Evolutionary conservation across 768 basidiomycete species (phyloP).

Genomic region (Erythrobasidium yunnanense): DNA sequence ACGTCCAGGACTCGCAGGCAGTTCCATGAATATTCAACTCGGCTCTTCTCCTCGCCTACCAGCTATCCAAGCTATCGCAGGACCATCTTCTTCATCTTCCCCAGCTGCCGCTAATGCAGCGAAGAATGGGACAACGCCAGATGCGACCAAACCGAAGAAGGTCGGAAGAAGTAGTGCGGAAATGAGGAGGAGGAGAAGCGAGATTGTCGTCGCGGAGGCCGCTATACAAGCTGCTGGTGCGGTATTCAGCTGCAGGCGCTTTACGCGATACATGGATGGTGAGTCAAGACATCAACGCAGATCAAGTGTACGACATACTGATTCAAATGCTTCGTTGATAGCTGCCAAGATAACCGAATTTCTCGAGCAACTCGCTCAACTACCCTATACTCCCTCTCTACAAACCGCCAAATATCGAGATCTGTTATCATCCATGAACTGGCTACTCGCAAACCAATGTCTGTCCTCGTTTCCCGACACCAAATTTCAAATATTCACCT

Average conservation of each 20-base stretch:
- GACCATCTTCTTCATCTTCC: not conserved
- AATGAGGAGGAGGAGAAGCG: slow-evolving; percentile 19
- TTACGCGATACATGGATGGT: slow-evolving; percentile 19
- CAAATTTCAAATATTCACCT: no score
- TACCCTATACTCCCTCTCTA: not conserved
- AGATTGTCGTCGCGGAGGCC: slow-evolving; percentile 14
- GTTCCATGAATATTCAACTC: not conserved
- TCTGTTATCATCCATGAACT: slow-evolving; percentile 1
- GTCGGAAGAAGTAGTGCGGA: slow-evolving; percentile 11
- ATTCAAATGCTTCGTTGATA: not conserved
- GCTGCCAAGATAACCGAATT: not conserved
- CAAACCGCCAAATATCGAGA: slow-evolving; percentile 17
- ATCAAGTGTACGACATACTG: not conserved
- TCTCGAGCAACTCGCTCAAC: not conserved
- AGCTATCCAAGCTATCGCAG: not conserved
- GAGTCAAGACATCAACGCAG: not conserved
- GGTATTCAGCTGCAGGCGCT: slow-evolving; percentile 3
- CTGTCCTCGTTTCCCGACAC: not conserved
- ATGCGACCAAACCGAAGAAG: not conserved
- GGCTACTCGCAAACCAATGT: slow-evolving; percentile 14
- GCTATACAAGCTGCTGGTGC: slow-evolving; percentile 10
- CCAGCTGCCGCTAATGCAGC: not conserved
- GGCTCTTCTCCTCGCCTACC: slow-evolving; percentile 1
- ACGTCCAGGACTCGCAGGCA: not conserved
- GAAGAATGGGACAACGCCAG: not conserved